These are phyloP conservation scores for Syzygium malaccense DNA, from an alignment of 441 rosid species.

Conservation along the genomic window DNA sequence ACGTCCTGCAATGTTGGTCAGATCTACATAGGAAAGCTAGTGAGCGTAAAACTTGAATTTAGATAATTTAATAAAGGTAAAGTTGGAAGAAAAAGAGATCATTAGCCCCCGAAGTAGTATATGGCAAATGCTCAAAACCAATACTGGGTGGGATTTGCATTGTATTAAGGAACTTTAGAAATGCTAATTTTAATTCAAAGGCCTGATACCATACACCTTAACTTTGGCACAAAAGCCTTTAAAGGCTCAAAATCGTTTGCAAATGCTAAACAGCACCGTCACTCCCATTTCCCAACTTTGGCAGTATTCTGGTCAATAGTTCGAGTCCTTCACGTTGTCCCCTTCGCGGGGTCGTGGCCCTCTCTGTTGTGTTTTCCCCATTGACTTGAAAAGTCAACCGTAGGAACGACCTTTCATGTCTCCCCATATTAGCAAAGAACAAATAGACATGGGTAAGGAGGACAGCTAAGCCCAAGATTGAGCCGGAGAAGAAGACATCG, in stretches of 20 bases:
- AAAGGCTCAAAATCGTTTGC: too few relatives aligned
- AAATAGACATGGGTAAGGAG: background rate
- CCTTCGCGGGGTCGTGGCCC: background rate
- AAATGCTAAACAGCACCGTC: background rate
- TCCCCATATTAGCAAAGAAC: background rate
- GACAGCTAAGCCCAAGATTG: background rate
- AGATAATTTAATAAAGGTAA: background rate
- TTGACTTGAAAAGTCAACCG: background rate
- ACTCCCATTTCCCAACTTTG: background rate
- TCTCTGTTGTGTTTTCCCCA: background rate
- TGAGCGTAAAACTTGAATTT: background rate
- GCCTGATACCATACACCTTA: background rate
- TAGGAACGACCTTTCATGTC: background rate
- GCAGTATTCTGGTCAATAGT: background rate
- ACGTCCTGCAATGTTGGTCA: background rate
- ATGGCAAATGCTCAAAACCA: background rate
- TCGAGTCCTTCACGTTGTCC: background rate
- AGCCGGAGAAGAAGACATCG: background rate
- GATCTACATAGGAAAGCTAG: background rate
- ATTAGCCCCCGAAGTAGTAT: background rate
- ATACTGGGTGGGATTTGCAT: background rate
- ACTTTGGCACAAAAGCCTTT: background rate
- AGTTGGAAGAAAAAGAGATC: background rate
- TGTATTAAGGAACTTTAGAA: background rate
- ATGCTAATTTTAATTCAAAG: background rate